phyloP scores from a whole-genome alignment of 169 alveolate species.

The Ichthyophthirius multifiliis region DNA sequence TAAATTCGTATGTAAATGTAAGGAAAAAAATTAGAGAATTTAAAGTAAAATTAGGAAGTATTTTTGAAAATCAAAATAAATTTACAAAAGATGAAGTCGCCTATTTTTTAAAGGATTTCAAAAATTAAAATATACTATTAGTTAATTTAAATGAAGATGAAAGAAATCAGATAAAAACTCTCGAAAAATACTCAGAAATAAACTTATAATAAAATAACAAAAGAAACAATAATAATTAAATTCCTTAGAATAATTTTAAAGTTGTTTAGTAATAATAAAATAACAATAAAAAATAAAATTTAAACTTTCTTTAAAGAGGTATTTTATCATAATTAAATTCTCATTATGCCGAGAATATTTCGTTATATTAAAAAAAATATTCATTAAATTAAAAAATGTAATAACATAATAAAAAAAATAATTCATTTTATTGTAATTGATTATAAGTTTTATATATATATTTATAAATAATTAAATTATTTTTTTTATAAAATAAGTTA shows the following conservation, averaged over 20 bases:
- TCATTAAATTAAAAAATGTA: too few species aligned
- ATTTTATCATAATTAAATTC: not conserved
- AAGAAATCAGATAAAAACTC: not conserved
- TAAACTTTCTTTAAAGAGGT: not conserved
- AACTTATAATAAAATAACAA: not conserved
- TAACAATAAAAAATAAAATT: not conserved
- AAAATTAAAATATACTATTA: not conserved
- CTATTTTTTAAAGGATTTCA: not conserved
- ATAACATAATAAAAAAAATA: too few species aligned
- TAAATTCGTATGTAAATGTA: not conserved
- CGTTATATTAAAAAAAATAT: too few species aligned
- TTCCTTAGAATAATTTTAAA: not conserved
- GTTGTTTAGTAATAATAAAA: not conserved
- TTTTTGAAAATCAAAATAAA: not conserved
- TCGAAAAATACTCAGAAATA: not conserved
- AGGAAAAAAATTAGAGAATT: slow-evolving; percentile 1
- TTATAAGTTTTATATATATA: too few species aligned
- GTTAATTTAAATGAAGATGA: not conserved
- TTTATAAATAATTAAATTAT: too few species aligned
- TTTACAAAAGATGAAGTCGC: not conserved
- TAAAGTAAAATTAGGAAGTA: not conserved
- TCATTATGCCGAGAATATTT: not conserved
- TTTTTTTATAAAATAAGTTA: too few species aligned
- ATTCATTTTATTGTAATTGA: too few species aligned
- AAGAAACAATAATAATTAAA: not conserved